Percentiles rank a stretch among this genome's conserved stretches.
phyloP scores from a whole-genome alignment of 208 protist species.

The Acanthamoeba triangularis region DNA sequence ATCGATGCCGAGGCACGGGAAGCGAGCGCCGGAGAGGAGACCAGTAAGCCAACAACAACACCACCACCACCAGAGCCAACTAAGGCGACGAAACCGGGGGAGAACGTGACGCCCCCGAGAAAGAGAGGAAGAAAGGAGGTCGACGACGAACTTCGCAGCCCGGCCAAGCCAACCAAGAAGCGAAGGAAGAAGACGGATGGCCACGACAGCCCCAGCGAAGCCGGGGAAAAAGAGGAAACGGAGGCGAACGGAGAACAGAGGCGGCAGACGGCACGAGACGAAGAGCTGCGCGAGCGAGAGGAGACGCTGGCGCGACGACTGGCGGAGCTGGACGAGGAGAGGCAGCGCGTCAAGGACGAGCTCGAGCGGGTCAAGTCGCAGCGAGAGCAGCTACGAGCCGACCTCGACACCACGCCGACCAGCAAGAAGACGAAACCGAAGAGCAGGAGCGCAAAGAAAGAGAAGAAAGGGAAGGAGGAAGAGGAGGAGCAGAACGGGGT shows the following conservation, averaged over 20 bases:
- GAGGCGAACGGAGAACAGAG: no score
- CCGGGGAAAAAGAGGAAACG: background rate
- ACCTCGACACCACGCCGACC: background rate
- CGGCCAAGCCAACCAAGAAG: background rate
- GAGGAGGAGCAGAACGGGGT: no score
- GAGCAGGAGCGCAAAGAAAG: background rate
- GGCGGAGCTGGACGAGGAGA: slow-evolving; percentile 10
- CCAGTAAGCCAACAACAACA: no score
- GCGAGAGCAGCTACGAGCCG: background rate
- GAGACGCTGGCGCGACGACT: background rate
- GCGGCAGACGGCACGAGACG: background rate
- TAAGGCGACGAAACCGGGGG: background rate
- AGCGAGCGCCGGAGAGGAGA: background rate
- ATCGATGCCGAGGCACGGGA: no score
- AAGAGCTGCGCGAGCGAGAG: background rate
- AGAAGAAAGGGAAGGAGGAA: slow-evolving; percentile 25
- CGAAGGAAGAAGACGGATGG: background rate
- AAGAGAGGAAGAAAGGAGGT: background rate
- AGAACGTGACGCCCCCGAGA: background rate
- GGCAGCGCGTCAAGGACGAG: background rate
- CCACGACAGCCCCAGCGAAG: background rate
- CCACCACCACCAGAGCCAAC: no score
- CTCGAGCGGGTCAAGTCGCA: background rate
- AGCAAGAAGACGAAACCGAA: background rate
- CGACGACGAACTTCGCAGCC: background rate